Conservation (phyloP, 257 asterid genomes). For the Anisodus tanguticus region DNA sequence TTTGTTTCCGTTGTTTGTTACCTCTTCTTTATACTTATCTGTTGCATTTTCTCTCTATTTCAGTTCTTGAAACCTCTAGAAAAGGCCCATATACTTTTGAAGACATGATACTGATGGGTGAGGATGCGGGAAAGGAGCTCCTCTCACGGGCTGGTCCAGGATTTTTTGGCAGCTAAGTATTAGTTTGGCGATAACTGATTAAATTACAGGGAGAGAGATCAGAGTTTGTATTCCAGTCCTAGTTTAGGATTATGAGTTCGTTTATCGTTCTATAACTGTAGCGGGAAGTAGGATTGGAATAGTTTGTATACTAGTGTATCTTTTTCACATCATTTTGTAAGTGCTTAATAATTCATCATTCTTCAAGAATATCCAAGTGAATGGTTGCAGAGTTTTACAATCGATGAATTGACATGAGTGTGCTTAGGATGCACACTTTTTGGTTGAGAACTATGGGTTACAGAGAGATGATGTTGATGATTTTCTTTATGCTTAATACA, state of each 20-base stretch:
- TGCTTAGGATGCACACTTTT: neutral
- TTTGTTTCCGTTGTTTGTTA: neutral
- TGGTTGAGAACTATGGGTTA: neutral
- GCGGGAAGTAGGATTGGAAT: neutral
- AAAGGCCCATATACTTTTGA: conserved; percentile 64
- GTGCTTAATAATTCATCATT: neutral
- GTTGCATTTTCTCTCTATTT: neutral
- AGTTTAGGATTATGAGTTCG: conserved; percentile 28
- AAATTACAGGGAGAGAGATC: neutral
- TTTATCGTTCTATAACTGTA: conserved; percentile 22
- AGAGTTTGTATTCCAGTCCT: conserved; percentile 16
- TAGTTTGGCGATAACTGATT: neutral
- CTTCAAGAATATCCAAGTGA: neutral
- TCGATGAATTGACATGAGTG: neutral
- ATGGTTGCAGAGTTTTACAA: neutral
- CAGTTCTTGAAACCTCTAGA: conserved; percentile 85
- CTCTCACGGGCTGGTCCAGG: conserved; percentile 82
- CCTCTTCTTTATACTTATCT: neutral
- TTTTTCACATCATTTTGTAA: conserved; percentile 1
- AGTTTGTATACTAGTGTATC: conserved; percentile 21
- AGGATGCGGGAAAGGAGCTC: conserved; percentile 92
- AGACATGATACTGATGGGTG: conserved; percentile 82
- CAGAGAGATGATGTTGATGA: neutral
- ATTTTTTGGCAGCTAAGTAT: conserved; percentile 48
- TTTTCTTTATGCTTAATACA: too few species aligned